phyloP scores from a whole-genome alignment of 768 basidiomycete genomes.

The Lactarius indigo region DNA sequence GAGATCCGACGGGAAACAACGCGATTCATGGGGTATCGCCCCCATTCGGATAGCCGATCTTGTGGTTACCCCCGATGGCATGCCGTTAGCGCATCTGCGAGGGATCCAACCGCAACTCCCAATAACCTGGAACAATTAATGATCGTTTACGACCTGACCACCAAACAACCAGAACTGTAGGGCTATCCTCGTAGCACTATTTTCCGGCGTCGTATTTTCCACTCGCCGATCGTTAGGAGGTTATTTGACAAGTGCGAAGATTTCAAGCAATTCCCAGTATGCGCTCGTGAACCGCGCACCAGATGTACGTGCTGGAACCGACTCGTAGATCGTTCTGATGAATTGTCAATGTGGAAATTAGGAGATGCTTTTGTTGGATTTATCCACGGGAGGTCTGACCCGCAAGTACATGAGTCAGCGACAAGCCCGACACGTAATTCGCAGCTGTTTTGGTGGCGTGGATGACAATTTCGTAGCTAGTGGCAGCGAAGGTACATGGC shows the following conservation, averaged over 20 bases:
- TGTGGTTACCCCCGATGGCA: slow-evolving; percentile 79
- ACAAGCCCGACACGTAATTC: slow-evolving; percentile 80
- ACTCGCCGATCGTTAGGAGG: slow-evolving; percentile 42
- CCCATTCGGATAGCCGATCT: slow-evolving; percentile 84
- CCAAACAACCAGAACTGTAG: slow-evolving; percentile 65
- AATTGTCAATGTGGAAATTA: slow-evolving; percentile 34
- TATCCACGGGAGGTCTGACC: slow-evolving; percentile 61
- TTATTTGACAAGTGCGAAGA: slow-evolving; percentile 83
- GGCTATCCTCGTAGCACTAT: slow-evolving; percentile 32
- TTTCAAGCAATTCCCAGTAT: slow-evolving; percentile 82
- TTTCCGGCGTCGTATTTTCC: slow-evolving; percentile 12
- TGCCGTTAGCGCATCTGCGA: slow-evolving; percentile 69
- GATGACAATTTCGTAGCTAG: slow-evolving; percentile 86
- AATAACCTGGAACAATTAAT: slow-evolving; percentile 54
- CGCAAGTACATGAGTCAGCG: slow-evolving; percentile 84
- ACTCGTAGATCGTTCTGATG: slow-evolving; percentile 12
- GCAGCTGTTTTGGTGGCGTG: slow-evolving; percentile 90
- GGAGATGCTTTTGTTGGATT: slow-evolving; percentile 89
- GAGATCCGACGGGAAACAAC: slow-evolving; percentile 71
- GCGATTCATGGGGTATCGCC: slow-evolving; percentile 63
- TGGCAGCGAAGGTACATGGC: slow-evolving; percentile 84
- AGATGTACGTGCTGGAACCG: slow-evolving; percentile 52
- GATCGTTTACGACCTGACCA: slow-evolving; percentile 71
- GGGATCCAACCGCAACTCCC: slow-evolving; percentile 25
- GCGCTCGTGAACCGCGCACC: slow-evolving; percentile 85